These are phyloP conservation scores for Trichoderma cornu-damae DNA, from an alignment of 2,329 filamentous ascomycete genomes.

Conservation along the genomic window DNA sequence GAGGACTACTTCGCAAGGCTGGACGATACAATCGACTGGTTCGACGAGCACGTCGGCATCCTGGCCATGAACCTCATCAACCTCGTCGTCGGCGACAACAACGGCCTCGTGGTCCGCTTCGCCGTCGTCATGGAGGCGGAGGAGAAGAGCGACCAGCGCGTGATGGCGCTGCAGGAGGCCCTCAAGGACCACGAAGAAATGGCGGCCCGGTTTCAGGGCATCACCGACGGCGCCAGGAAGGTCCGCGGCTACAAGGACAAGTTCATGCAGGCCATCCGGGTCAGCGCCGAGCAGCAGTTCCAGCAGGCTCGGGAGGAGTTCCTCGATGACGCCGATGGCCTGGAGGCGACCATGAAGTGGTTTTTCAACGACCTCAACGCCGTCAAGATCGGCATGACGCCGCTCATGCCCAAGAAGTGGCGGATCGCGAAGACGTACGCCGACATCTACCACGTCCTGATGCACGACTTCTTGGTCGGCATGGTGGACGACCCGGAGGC, in stretches of 20 bases:
- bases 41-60: constrained; percentile 88
- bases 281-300: constrained; percentile 70
- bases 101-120: constrained; percentile 82
- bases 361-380: constrained; percentile 97
- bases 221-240: constrained; percentile 87
- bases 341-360: constrained; percentile 90
- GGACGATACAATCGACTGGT: constrained; percentile 86
- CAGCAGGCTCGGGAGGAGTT: constrained; percentile 68
- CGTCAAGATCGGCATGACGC: constrained; percentile 86
- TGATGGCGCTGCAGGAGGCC: constrained; percentile 86
- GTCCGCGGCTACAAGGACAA: constrained; percentile 96
- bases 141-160: constrained; percentile 91
- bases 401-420: constrained; percentile 93
- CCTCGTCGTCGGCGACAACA: constrained; percentile 79
- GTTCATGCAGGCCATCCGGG: constrained; percentile 74
- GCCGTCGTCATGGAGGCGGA: constrained; percentile 92
- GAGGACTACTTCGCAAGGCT: constrained; percentile 84
- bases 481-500: constrained; percentile 79
- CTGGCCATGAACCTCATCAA: constrained; percentile 87
- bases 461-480: constrained; percentile 87
- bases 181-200: constrained; percentile 95
- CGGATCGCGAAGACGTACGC: constrained; percentile 88
- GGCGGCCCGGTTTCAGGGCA: constrained; percentile 87
- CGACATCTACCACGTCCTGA: constrained; percentile 84
- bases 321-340: constrained; percentile 70